Evolutionary conservation across 2,329 filamentous ascomycete genomes (phyloP), one percentile per base, ranked within the genome.

Genomic region (Phialophora expanda): DNA sequence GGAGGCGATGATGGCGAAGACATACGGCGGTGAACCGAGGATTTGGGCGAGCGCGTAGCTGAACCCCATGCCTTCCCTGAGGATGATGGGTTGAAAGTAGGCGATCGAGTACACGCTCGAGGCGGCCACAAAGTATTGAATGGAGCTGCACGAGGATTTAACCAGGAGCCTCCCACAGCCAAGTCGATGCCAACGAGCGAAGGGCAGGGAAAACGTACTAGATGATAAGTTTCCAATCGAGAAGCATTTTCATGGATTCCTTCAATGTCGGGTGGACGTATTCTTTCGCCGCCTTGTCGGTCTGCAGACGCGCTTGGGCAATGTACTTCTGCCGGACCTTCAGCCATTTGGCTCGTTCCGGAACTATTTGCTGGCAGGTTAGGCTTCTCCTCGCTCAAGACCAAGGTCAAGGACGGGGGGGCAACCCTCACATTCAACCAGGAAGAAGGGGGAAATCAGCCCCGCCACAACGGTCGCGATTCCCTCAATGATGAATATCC

Each of bases 61-160:
- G 62, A 74, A 77, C 1, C 74, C 74, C 72, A 77, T 73, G 6
- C 70, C 66, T 48, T 69, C 30, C 11, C 74, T 73, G 5, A 72
- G 55, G 41, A 71, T 70, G 54, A 67, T 34, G 7, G 67, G 66
- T 4, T 56, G 28, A 46, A 70, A 68, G 46, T 64, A 71, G 12
- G 61, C 58, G 38, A 71, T 48, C 17, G 63, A 64, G 50, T 68
- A 95, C 20, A 54, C 51, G 8, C 22, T 22, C 28, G 57, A 54
- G 3, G 62, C 58, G 5, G 22, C 2, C 1, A 34, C 58, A 59
- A 62, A 41, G 48, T 84, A 38, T 53, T 51, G 44, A 2, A 50
- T 32, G n/a, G 48, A 51, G 48, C 48, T 51, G 48, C 20, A 26
- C 44, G 12, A 34, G n/a, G 24, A 32, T 14, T n/a, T 17, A 22